phyloP scores from a whole-genome alignment of 768 basidiomycete genomes.

The Amanita pseudoporphyria region DNA sequence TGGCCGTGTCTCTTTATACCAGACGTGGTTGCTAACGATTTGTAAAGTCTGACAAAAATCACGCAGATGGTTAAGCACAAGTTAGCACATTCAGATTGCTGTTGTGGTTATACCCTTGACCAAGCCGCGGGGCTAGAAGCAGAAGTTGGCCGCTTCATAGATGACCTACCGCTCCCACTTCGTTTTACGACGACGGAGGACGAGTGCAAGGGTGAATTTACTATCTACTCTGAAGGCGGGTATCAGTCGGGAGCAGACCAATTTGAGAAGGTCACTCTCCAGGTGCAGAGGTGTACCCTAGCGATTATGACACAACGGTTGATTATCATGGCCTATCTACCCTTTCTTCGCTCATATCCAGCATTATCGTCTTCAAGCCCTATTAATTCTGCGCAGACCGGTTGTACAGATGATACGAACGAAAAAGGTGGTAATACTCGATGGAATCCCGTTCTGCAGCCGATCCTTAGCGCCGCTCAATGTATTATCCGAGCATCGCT shows the following conservation, averaged over 20 bases:
- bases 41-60: conserved; percentile 46
- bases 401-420: background rate
- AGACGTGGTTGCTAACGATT: background rate
- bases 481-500: conserved; percentile 45
- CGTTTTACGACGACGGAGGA: conserved; percentile 18
- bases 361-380: background rate
- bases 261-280: conserved; percentile 1
- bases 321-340: conserved; percentile 56
- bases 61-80: conserved; percentile 53
- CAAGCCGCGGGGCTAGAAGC: conserved; percentile 48
- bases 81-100: conserved; percentile 28
- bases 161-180: conserved; percentile 40
- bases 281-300: conserved; percentile 45
- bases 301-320: conserved; percentile 50
- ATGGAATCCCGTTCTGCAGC: conserved; percentile 44
- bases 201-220: background rate
- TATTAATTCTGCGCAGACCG: background rate
- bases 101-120: conserved; percentile 46
- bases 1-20: conserved; percentile 14
- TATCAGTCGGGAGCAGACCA: background rate
- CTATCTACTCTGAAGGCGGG: background rate
- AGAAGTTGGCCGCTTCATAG: conserved; percentile 45
- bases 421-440: conserved; percentile 16
- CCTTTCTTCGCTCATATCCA: conserved; percentile 38
- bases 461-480: conserved; percentile 59